Conservation (phyloP, 225 moss, liverwort and hornwort genomes). For the Asterella californica region DNA sequence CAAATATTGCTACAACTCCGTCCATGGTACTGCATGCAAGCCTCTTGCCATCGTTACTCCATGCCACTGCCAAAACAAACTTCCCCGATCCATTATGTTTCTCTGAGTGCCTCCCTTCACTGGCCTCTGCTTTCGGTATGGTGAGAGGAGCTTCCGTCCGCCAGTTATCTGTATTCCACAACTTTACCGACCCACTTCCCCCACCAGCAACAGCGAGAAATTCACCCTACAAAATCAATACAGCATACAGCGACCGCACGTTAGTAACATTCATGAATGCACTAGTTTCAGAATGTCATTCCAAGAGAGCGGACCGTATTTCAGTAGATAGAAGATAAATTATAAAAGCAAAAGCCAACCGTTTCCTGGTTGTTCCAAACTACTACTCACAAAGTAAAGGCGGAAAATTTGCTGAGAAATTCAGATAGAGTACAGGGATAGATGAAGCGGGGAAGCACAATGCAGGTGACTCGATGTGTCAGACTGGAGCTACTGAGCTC, state of each 20-base stretch:
- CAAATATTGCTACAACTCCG: constrained; percentile 81
- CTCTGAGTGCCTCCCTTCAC: constrained; percentile 55
- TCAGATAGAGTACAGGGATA: neutral
- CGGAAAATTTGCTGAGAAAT: no score
- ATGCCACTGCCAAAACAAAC: constrained; percentile 82
- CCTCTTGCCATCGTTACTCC: constrained; percentile 86
- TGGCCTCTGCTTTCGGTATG: constrained; percentile 54
- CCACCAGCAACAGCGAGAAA: constrained; percentile 92
- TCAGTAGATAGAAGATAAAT: no score
- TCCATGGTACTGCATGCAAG: constrained; percentile 96
- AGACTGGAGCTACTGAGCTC: neutral
- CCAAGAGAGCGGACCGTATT: no score
- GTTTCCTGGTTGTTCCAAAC: no score
- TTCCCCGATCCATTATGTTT: constrained; percentile 69
- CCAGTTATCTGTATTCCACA: constrained; percentile 86
- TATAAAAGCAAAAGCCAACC: no score
- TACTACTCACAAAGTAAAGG: no score
- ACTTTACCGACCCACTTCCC: constrained; percentile 81
- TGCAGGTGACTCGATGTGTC: neutral
- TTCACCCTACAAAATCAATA: constrained; percentile 49
- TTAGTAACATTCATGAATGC: neutral
- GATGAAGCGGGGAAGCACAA: no score
- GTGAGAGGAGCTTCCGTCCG: constrained; percentile 59
- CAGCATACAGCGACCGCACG: neutral
- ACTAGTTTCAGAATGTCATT: no score